Evolutionary conservation across 345 rosid species (phyloP).

Genomic region (Pelargonium nanum): DNA sequence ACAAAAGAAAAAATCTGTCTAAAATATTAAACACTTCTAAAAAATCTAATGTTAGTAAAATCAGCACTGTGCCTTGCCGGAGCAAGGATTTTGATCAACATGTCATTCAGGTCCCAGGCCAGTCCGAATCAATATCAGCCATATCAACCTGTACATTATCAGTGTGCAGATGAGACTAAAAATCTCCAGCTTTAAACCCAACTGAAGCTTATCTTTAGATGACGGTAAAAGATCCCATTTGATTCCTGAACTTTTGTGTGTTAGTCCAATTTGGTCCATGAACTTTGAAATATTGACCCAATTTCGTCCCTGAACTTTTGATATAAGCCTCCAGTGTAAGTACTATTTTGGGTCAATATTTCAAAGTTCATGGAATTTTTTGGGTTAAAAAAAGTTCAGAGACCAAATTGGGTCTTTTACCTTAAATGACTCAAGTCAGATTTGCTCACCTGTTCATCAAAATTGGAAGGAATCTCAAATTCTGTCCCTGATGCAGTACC

Average conservation of each 20-base stretch:
- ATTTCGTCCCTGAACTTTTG: too few species aligned
- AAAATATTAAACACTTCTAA: too few species aligned
- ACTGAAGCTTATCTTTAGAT: conserved; percentile 10
- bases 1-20: too few species aligned
- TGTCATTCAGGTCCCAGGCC: conserved; percentile 19
- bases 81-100: not conserved
- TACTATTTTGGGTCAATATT: too few species aligned
- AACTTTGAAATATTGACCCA: too few species aligned
- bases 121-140: conserved; percentile 14
- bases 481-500: conserved; percentile 36
- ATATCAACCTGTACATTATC: conserved; percentile 21
- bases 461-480: conserved; percentile 37
- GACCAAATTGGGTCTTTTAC: too few species aligned
- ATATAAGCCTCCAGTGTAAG: too few species aligned
- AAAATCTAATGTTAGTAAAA: not conserved
- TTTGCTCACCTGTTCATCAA: conserved; percentile 36
- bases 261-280: too few species aligned
- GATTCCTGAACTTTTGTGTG: too few species aligned
- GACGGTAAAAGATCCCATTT: too few species aligned
- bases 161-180: conserved; percentile 2
- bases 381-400: too few species aligned
- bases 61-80: not conserved
- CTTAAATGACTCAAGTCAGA: conserved; percentile 11
- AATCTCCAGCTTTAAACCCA: conserved; percentile 10
- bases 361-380: too few species aligned